Evolutionary conservation across 192 early-diverging fungal species (phyloP), one percentile per base, ranked within the genome.

Genomic region (Coemansia sp.): DNA sequence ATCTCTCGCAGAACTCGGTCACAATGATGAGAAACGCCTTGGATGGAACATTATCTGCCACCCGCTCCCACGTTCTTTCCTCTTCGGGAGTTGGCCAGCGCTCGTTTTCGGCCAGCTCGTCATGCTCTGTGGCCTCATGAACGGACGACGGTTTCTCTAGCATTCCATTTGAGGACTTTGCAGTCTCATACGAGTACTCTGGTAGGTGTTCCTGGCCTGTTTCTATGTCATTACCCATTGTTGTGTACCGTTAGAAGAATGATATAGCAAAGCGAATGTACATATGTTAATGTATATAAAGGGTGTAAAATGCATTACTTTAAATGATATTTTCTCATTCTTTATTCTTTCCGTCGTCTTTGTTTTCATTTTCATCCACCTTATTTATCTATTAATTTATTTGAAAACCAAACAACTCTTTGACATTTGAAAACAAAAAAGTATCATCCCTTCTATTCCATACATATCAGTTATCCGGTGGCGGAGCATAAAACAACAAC

Each of bases 1-100:
- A 82, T 6, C 86, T 80, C 68, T 88, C 85, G 72, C 84, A 85
- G 32, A 88, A 78, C 73, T 88, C 86, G 22, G 72, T 85, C 45
- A 85, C 48, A 6, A 86, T 54, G 21, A 86, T 73, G 12, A 88
- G 76, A 36, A 80, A 68, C 2, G 87, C 82, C n/a, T 76, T 54
- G 4, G 48, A 19, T n/a, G 90, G 88, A 16, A 91, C 32, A 16
- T 39, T 32, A 51, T 88, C 89, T 10, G 85, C 69, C 8, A 88
- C 78, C 49, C 77, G 73, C n/a, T 77, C 74, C 46, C 87, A 71
- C 6, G 61, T 80, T 18, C 63, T 69, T 65, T 80, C 72, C 18
- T 90, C 87, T 49, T 88, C 85, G 2, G 54, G 52, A 16, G 85
- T 88, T 15, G 87, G 58, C 71, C 71, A 72, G 22, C 71, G 71